Evolutionary conservation across 129 eudicot genomes (phyloP).

Genomic region (Lactuca saligna): DNA sequence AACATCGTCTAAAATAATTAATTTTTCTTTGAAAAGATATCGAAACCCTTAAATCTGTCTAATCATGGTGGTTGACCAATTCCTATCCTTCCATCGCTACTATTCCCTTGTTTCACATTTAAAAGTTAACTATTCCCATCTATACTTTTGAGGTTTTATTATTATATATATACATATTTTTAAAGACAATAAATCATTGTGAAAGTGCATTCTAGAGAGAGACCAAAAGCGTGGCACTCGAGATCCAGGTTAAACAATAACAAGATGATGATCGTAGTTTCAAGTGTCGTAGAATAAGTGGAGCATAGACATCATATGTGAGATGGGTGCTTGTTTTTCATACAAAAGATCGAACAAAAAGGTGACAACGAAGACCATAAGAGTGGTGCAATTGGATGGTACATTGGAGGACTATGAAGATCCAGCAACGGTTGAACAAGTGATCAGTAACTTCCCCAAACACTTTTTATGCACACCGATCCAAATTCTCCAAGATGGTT

Average conservation of each 20-base stretch:
- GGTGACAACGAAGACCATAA: constrained; percentile 19
- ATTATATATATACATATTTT: not conserved
- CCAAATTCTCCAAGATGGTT: constrained; percentile 38
- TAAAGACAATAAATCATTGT: not conserved
- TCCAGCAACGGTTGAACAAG: constrained; percentile 48
- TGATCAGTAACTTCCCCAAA: constrained; percentile 37
- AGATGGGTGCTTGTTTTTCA: constrained; percentile 34
- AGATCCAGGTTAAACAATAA: not conserved
- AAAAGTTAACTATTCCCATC: constrained; percentile 6
- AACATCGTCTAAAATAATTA: not conserved
- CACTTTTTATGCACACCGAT: constrained; percentile 59
- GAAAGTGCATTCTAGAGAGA: not conserved
- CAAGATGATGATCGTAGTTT: not conserved
- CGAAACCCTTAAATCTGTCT: not conserved
- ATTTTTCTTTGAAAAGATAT: not conserved
- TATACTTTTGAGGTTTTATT: not conserved
- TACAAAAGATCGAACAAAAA: constrained; percentile 16
- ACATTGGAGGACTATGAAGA: constrained; percentile 41
- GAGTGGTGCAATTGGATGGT: constrained; percentile 63
- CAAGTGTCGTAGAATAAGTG: not conserved
- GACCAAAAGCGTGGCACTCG: not conserved
- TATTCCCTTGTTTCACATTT: not conserved
- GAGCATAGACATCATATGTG: not conserved
- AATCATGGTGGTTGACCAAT: constrained; percentile 15
- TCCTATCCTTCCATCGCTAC: not conserved